phyloP scores from a whole-genome alignment of 2,329 filamentous ascomycete genomes.

The Sarocladium brachiariae region DNA sequence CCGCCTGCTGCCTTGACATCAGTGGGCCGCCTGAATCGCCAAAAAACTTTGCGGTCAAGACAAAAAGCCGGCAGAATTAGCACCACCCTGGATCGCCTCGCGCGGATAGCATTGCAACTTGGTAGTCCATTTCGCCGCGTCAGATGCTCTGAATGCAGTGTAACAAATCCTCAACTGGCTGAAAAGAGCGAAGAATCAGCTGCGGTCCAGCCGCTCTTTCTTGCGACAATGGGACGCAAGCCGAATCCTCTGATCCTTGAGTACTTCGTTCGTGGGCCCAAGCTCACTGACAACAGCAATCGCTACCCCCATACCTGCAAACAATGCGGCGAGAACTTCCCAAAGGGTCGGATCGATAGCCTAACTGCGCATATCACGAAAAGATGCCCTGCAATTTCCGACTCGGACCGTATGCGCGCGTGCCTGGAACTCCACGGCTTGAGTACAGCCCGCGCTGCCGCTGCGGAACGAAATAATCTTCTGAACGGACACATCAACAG shows the following conservation, averaged over 20 bases:
- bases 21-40: background rate
- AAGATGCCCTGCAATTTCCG: constrained; percentile 73
- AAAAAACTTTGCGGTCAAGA: constrained; percentile 8
- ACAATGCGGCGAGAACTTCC: constrained; percentile 79
- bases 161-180: background rate
- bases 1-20: constrained; percentile 1
- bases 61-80: constrained; percentile 8
- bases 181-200: background rate
- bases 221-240: constrained; percentile 64
- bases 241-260: constrained; percentile 80
- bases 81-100: background rate
- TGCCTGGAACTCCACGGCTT: constrained; percentile 67
- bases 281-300: constrained; percentile 84
- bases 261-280: constrained; percentile 81
- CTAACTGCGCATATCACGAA: constrained; percentile 77
- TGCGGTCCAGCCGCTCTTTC: constrained; percentile 9
- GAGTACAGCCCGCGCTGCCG: constrained; percentile 37
- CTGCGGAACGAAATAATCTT: constrained; percentile 19
- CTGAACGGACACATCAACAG: constrained; percentile 21
- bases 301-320: constrained; percentile 89
- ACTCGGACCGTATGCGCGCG: constrained; percentile 68
- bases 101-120: background rate
- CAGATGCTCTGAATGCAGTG: background rate
- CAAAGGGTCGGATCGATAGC: constrained; percentile 81
- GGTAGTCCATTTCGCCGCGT: background rate